Evolutionary conservation across 2,329 filamentous ascomycete genomes (phyloP).

Genomic region (Apiospora koreana): DNA sequence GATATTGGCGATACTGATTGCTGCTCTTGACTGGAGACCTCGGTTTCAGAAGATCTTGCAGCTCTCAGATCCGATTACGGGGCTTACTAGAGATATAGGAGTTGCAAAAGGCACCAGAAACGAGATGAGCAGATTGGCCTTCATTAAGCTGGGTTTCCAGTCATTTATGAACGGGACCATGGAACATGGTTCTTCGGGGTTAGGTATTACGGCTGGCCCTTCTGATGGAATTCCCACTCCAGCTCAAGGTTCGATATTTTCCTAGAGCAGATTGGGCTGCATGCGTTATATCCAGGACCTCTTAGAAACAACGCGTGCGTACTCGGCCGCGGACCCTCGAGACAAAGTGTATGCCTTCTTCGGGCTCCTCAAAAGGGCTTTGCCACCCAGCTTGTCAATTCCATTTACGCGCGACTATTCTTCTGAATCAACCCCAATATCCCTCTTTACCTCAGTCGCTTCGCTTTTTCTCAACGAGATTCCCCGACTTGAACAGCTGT

Average conservation of each 20-base stretch:
- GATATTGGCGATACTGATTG: not conserved
- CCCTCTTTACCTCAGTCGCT: not conserved
- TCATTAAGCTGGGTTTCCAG: no score
- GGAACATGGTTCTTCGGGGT: no score
- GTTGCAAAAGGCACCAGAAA: no score
- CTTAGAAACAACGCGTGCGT: not conserved
- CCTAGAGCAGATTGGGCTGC: not conserved
- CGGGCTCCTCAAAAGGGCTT: not conserved
- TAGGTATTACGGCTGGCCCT: no score
- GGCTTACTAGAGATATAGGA: no score
- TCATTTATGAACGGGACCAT: no score
- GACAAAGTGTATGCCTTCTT: not conserved
- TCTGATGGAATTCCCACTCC: no score
- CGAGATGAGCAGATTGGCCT: no score
- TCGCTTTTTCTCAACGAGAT: not conserved
- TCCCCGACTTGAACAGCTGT: not conserved
- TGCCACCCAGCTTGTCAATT: not conserved
- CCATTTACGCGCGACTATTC: not conserved
- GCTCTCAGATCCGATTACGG: no score
- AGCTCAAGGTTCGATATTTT: not conserved
- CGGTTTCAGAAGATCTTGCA: not conserved
- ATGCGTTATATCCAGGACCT: not conserved
- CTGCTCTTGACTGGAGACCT: no score
- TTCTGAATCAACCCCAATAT: not conserved
- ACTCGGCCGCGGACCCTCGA: not conserved